These are phyloP conservation scores for Penicillium taxi DNA, from an alignment of 495 filamentous ascomycete genomes.

Conservation along the genomic window DNA sequence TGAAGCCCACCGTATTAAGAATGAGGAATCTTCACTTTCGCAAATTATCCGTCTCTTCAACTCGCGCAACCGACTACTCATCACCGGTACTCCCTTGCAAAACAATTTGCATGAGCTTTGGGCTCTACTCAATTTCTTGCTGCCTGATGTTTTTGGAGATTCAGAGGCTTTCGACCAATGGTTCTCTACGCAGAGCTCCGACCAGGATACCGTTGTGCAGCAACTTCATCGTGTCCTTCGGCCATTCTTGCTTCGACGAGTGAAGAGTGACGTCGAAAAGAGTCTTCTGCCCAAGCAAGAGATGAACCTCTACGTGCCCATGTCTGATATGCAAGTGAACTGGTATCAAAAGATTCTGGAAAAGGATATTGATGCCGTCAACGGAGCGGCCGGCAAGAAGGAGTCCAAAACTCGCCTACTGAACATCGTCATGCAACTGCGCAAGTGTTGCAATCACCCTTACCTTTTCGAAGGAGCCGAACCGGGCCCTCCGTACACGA, in stretches of 20 bases:
- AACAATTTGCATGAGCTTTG: slow-evolving; percentile 99
- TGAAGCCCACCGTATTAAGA: slow-evolving; percentile 98
- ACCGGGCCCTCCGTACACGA: slow-evolving; percentile 94
- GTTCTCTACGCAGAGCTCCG: slow-evolving; percentile 82
- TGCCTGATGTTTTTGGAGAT: slow-evolving; percentile 97
- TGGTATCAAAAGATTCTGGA: slow-evolving; percentile 99
- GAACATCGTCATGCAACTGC: slow-evolving; percentile 99
- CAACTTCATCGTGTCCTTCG: slow-evolving; percentile 90
- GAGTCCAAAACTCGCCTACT: slow-evolving; percentile 99
- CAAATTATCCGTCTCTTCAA: slow-evolving; percentile 97
- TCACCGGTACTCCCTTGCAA: slow-evolving; percentile 94
- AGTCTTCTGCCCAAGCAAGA: slow-evolving; percentile 96
- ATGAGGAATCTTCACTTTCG: slow-evolving; percentile 93
- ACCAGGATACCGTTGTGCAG: slow-evolving; percentile 94
- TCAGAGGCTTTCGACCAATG: slow-evolving; percentile 97
- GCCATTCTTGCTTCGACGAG: slow-evolving; percentile 89
- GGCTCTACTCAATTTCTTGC: slow-evolving; percentile 92
- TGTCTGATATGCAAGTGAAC: slow-evolving; percentile 98
- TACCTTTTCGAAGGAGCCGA: slow-evolving; percentile 98
- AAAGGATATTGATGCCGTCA: slow-evolving; percentile 98
- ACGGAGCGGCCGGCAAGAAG: slow-evolving; percentile 89
- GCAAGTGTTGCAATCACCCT: slow-evolving; percentile 98
- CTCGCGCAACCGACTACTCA: slow-evolving; percentile 88
- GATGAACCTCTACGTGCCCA: slow-evolving; percentile 92
- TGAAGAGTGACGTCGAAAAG: slow-evolving; percentile 99